Conservation (phyloP, 352 stramenopile species). For the Globisporangium paddicum region DNA sequence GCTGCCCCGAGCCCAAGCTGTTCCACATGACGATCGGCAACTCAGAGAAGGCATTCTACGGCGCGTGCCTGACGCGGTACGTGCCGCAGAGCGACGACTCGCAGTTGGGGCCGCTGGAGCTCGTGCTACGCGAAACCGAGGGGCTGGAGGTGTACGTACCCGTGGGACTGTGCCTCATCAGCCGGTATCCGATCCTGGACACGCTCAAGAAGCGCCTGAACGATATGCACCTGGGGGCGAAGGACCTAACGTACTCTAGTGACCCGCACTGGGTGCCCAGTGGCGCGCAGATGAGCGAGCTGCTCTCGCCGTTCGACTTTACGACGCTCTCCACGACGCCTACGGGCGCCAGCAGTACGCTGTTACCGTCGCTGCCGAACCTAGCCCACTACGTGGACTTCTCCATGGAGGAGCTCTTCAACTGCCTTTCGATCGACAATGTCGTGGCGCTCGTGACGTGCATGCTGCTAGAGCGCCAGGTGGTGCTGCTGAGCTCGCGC, state of each 20-base stretch:
- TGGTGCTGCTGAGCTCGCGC: constrained; percentile 72
- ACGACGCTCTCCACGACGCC: constrained; percentile 18
- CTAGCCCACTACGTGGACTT: constrained; percentile 69
- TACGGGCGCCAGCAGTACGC: constrained; percentile 10
- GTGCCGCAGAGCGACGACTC: constrained; percentile 59
- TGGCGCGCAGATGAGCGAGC: constrained; percentile 42
- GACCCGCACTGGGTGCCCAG: constrained; percentile 57
- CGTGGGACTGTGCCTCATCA: constrained; percentile 75
- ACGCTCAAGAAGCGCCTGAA: constrained; percentile 73
- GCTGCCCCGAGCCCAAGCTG: constrained; percentile 53
- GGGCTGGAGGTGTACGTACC: constrained; percentile 76
- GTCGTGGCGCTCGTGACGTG: constrained; percentile 63
- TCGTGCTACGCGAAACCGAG: constrained; percentile 78
- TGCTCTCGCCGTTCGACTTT: constrained; percentile 73
- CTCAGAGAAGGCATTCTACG: constrained; percentile 77
- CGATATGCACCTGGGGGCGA: constrained; percentile 37
- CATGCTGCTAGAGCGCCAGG: constrained; percentile 72
- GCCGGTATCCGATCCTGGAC: constrained; percentile 74
- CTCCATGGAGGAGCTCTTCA: constrained; percentile 81
- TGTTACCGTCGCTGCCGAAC: constrained; percentile 28
- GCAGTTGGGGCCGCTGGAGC: constrained; percentile 66
- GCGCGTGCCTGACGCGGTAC: constrained; percentile 76
- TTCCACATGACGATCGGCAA: constrained; percentile 86
- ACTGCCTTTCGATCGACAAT: constrained; percentile 67
- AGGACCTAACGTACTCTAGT: constrained; percentile 43